These are phyloP conservation scores for Vicia villosa DNA, from an alignment of 306 rosid species.

Conservation along the genomic window DNA sequence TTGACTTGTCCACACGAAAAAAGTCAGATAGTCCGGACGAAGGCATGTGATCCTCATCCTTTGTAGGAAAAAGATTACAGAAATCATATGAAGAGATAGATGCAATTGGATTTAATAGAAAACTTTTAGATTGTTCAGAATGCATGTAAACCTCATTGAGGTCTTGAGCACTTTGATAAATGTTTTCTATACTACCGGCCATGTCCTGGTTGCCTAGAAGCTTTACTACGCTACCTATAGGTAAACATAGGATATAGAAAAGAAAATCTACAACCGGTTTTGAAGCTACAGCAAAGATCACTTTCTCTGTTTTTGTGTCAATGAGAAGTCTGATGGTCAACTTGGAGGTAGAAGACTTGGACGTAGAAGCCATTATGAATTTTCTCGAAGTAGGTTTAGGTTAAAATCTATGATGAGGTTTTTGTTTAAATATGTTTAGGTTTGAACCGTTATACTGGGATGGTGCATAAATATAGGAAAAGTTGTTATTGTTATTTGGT, in stretches of 20 bases:
- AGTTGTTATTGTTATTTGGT: too few species aligned
- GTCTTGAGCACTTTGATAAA: constrained; percentile 46
- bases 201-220: constrained; percentile 36
- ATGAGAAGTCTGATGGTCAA: constrained; percentile 43
- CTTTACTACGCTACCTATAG: constrained; percentile 24
- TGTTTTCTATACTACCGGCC: constrained; percentile 48
- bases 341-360: too few species aligned
- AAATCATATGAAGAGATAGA: too few species aligned
- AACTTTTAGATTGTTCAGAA: constrained; percentile 29
- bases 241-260: constrained; percentile 39
- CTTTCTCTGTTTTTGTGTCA: constrained; percentile 34
- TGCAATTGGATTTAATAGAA: constrained; percentile 34
- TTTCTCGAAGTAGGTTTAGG: too few species aligned
- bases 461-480: too few species aligned
- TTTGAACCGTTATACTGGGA: too few species aligned
- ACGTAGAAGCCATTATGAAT: background rate
- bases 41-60: too few species aligned
- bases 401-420: too few species aligned
- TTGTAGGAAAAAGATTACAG: too few species aligned
- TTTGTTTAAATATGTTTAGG: too few species aligned
- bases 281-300: constrained; percentile 53
- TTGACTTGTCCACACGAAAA: too few species aligned
- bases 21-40: too few species aligned
- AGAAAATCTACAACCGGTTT: constrained; percentile 50
- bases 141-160: constrained; percentile 42